These are phyloP conservation scores for Daldinia childiae DNA, from an alignment of 495 filamentous ascomycete species.

Conservation along the genomic window DNA sequence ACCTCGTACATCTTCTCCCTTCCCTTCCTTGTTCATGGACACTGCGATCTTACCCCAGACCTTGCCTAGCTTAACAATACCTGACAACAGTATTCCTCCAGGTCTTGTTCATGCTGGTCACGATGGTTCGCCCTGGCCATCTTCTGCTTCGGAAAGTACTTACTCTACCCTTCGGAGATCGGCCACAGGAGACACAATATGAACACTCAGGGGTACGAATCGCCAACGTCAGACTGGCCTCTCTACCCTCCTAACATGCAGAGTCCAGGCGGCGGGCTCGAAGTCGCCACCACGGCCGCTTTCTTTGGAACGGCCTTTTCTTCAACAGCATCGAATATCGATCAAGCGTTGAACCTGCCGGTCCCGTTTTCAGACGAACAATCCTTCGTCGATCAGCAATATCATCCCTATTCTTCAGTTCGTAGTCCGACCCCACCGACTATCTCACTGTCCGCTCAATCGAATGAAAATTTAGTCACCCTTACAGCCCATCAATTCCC, in stretches of 20 bases:
- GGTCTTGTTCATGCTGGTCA: constrained; percentile 45
- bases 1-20: constrained; percentile 43
- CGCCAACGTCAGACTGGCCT: constrained; percentile 41
- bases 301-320: constrained; percentile 38
- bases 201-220: constrained; percentile 28
- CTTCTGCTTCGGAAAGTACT: constrained; percentile 59
- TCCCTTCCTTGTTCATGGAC: constrained; percentile 32
- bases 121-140: constrained; percentile 58
- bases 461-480: constrained; percentile 52
- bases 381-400: constrained; percentile 38
- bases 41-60: constrained; percentile 22
- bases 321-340: constrained; percentile 33
- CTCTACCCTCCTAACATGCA: constrained; percentile 34
- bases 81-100: constrained; percentile 45
- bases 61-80: constrained; percentile 46
- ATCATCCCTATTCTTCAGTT: constrained; percentile 49
- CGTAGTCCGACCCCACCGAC: constrained; percentile 56
- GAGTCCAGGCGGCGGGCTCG: constrained; percentile 40
- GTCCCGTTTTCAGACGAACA: constrained; percentile 39
- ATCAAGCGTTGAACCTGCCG: constrained; percentile 38
- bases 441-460: constrained; percentile 52
- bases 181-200: constrained; percentile 27
- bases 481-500: constrained; percentile 43
- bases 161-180: constrained; percentile 61
- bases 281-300: constrained; percentile 38